Evolutionary conservation across 345 rosid species (phyloP).

Genomic region (Murraya koenigii): DNA sequence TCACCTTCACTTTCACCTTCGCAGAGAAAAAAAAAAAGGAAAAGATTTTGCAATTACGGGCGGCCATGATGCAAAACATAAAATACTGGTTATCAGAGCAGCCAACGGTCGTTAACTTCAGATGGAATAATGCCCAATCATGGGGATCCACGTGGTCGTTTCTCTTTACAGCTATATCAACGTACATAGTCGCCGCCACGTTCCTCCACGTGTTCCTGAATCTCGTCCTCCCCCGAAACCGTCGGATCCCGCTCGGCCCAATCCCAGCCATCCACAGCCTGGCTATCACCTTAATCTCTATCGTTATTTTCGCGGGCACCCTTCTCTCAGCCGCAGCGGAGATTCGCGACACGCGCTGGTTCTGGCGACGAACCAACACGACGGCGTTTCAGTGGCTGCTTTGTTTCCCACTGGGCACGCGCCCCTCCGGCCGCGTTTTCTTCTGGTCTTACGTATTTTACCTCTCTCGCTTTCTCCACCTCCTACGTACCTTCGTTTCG

Average conservation of each 20-base stretch:
- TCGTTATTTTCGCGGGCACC: conserved; percentile 64
- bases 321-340: conserved; percentile 75
- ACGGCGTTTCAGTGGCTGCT: conserved; percentile 90
- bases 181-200: conserved; percentile 46
- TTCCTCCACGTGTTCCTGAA: conserved; percentile 53
- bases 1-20: no score
- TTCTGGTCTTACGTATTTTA: conserved; percentile 94
- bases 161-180: conserved; percentile 55
- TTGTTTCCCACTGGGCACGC: conserved; percentile 92
- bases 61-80: conserved; percentile 6
- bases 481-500: conserved; percentile 64
- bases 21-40: no score
- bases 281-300: conserved; percentile 50
- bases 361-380: conserved; percentile 59
- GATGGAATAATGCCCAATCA: conserved; percentile 72
- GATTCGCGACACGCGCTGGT: conserved; percentile 87
- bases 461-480: conserved; percentile 82
- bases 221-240: conserved; percentile 30
- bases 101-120: conserved; percentile 74
- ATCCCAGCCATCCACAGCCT: conserved; percentile 87
- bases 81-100: conserved; percentile 68
- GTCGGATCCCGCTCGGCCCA: conserved; percentile 62
- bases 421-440: conserved; percentile 97
- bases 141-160: conserved; percentile 95
- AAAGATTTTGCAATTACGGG: no score